Evolutionary conservation across 257 asterid genomes (phyloP).

Genomic region (Eustoma russellianum): DNA sequence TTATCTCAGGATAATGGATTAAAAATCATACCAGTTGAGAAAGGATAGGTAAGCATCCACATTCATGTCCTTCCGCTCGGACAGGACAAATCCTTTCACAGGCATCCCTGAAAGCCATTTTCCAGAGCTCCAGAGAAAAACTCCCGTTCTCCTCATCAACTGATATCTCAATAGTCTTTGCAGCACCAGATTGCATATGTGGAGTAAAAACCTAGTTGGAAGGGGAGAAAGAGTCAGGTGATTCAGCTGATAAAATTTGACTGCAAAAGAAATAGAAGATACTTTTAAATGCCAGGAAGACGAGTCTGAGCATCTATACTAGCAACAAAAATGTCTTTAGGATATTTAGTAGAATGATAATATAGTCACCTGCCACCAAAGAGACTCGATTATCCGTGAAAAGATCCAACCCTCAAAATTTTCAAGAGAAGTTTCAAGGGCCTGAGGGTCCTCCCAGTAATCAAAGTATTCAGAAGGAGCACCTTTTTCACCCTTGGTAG

Average conservation of each 20-base stretch:
- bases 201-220: conserved; percentile 65
- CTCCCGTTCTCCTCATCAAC: conserved; percentile 33
- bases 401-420: conserved; percentile 72
- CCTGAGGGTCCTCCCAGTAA: conserved; percentile 45
- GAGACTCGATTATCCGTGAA: conserved; percentile 64
- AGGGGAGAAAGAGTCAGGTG: not conserved
- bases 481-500: conserved; percentile 23
- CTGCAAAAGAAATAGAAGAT: too few species aligned
- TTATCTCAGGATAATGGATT: conserved; percentile 4
- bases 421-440: conserved; percentile 49
- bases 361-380: conserved; percentile 86
- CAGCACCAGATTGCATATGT: conserved; percentile 68
- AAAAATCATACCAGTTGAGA: conserved; percentile 52
- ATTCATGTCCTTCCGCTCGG: conserved; percentile 74
- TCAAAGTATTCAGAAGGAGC: conserved; percentile 12
- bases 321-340: too few species aligned
- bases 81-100: conserved; percentile 82
- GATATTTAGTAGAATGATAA: not conserved
- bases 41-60: conserved; percentile 74
- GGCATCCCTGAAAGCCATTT: conserved; percentile 77
- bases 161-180: conserved; percentile 32
- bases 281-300: too few species aligned
- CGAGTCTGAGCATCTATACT: too few species aligned
- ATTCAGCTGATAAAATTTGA: too few species aligned
- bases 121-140: conserved; percentile 68